Percentiles rank a stretch among this genome's conserved stretches.
phyloP scores from a whole-genome alignment of 495 filamentous ascomycete species.

The Cairneyella variabilis region DNA sequence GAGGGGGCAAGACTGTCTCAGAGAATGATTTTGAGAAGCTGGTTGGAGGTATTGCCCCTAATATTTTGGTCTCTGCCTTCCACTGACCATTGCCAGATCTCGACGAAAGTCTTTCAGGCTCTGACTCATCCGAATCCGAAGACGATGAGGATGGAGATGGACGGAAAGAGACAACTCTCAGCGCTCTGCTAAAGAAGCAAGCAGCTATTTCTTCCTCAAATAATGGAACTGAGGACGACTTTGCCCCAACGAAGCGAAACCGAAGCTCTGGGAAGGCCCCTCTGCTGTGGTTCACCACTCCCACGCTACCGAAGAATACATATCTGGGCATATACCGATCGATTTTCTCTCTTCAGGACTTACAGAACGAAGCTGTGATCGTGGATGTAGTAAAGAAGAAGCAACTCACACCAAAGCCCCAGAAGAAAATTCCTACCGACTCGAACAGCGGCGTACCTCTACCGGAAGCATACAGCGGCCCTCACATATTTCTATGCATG shows the following conservation, averaged over 20 bases:
- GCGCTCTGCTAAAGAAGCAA: conserved; percentile 75
- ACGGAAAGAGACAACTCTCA: conserved; percentile 59
- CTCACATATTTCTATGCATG: conserved; percentile 95
- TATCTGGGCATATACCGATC: conserved; percentile 83
- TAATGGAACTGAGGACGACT: conserved; percentile 45
- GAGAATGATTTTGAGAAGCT: conserved; percentile 83
- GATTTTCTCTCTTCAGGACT: conserved; percentile 71
- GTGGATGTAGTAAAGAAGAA: conserved; percentile 66
- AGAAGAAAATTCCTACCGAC: conserved; percentile 32
- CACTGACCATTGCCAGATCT: conserved; percentile 43
- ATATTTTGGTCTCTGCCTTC: background rate
- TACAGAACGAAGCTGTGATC: conserved; percentile 56
- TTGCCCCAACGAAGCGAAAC: conserved; percentile 32
- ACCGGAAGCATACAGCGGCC: conserved; percentile 50
- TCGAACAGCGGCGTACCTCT: conserved; percentile 44
- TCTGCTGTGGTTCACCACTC: conserved; percentile 79
- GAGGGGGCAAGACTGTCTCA: conserved; percentile 60
- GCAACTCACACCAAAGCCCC: conserved; percentile 65
- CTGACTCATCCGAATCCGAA: conserved; percentile 50
- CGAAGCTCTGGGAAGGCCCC: conserved; percentile 64
- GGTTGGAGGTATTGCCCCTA: conserved; percentile 46
- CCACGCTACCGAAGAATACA: conserved; percentile 67
- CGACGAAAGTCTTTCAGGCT: conserved; percentile 90
- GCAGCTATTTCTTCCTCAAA: conserved; percentile 59
- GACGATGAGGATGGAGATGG: conserved; percentile 38